Evolutionary conservation across 208 protist genomes (phyloP).

Genomic region (Naegleria lovaniensis): DNA sequence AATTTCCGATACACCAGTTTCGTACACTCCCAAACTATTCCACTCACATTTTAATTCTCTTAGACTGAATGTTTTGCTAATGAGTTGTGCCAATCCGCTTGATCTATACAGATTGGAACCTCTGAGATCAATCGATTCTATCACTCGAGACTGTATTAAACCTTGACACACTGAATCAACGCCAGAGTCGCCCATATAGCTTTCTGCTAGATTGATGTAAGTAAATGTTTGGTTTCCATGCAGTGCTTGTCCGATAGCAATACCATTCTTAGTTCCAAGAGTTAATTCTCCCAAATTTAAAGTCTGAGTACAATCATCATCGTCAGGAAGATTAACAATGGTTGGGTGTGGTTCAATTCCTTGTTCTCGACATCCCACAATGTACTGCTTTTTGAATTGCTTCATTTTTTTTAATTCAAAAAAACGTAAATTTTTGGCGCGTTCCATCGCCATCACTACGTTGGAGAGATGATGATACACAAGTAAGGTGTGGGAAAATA

Average conservation of each 20-base stretch:
- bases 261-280: slow-evolving; percentile 10
- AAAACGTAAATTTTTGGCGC: not conserved
- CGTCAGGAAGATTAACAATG: not conserved
- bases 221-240: slow-evolving; percentile 5
- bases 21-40: slow-evolving; percentile 16
- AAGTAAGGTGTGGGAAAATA: too few species aligned
- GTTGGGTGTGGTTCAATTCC: not conserved
- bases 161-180: not conserved
- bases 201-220: not conserved
- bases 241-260: slow-evolving; percentile 1
- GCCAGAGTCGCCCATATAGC: slow-evolving; percentile 9
- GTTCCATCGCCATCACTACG: too few species aligned
- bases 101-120: not conserved
- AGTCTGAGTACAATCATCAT: not conserved
- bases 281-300: not conserved
- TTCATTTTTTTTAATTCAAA: slow-evolving; percentile 4
- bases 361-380: not conserved
- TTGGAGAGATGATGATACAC: too few species aligned
- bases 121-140: not conserved
- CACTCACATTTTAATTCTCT: not conserved
- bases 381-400: not conserved
- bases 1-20: not conserved
- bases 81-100: not conserved
- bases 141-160: not conserved
- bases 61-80: not conserved